phyloP scores from a whole-genome alignment of 176 grass and related monocot species.

The Phragmites australis region DNA sequence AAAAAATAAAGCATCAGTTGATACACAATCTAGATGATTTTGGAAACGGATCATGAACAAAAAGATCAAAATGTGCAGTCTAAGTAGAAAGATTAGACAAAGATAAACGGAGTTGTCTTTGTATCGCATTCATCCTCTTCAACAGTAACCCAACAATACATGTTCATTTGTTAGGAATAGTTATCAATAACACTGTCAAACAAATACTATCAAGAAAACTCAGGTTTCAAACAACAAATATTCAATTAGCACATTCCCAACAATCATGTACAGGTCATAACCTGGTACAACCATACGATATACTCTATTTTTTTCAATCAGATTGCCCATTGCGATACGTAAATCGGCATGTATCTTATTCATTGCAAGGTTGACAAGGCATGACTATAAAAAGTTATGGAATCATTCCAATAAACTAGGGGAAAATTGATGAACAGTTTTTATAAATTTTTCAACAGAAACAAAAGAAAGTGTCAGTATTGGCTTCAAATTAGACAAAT shows the following conservation, averaged over 20 bases:
- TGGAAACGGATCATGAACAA: not conserved
- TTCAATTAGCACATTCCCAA: conserved; percentile 9
- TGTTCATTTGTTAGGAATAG: not conserved
- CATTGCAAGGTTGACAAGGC: not conserved
- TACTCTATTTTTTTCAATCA: not conserved
- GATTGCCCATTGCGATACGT: not conserved
- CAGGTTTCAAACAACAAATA: not conserved
- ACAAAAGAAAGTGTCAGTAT: not conserved
- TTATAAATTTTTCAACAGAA: not conserved
- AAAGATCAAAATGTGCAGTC: not conserved
- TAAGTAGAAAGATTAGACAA: not conserved
- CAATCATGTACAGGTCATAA: conserved; percentile 11
- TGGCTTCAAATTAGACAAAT: not conserved
- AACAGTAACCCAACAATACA: not conserved
- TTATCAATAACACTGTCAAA: not conserved
- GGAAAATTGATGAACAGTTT: not conserved
- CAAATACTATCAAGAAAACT: conserved; percentile 6
- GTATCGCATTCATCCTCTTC: not conserved
- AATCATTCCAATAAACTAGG: not conserved
- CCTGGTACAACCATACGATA: not conserved
- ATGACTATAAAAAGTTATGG: not conserved
- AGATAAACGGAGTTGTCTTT: not conserved
- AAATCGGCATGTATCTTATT: no score
- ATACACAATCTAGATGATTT: not conserved
- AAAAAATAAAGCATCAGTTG: not conserved